Evolutionary conservation across 2,329 filamentous ascomycete genomes (phyloP).

Genomic region (Claviceps purpurea): DNA sequence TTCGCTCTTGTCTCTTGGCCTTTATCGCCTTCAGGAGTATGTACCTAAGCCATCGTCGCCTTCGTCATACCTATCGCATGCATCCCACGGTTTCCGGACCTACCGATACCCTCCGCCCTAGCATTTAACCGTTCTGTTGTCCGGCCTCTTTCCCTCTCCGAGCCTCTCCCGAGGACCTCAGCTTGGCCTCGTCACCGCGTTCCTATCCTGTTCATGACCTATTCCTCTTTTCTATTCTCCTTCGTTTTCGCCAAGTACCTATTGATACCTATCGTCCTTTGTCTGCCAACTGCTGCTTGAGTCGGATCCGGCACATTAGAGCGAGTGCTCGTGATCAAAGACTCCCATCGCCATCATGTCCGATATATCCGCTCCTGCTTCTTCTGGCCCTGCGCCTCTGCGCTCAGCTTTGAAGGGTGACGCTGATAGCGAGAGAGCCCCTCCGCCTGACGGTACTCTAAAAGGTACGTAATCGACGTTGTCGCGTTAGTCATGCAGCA

Average conservation of each 20-base stretch:
- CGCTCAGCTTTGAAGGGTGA: conserved; percentile 32
- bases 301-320: background rate
- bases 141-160: background rate
- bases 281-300: background rate
- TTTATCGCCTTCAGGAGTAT: no score
- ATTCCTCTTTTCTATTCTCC: background rate
- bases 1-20: no score
- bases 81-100: no score
- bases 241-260: background rate
- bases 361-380: conserved; percentile 10
- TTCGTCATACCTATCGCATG: no score
- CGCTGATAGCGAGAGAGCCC: conserved; percentile 24
- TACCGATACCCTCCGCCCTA: no score
- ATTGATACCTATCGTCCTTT: background rate
- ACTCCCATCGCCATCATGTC: conserved; percentile 12
- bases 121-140: no score
- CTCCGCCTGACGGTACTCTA: conserved; percentile 22
- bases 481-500: background rate
- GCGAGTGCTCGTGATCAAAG: background rate
- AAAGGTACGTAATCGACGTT: conserved; percentile 24
- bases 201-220: background rate
- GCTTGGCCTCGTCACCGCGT: background rate
- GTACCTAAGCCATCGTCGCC: no score
- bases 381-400: conserved; percentile 17
- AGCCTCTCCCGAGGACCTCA: background rate